Base-by-base conservation (phyloP, 768 basidiomycete species). In the Solioccasus polychromus region DNA sequence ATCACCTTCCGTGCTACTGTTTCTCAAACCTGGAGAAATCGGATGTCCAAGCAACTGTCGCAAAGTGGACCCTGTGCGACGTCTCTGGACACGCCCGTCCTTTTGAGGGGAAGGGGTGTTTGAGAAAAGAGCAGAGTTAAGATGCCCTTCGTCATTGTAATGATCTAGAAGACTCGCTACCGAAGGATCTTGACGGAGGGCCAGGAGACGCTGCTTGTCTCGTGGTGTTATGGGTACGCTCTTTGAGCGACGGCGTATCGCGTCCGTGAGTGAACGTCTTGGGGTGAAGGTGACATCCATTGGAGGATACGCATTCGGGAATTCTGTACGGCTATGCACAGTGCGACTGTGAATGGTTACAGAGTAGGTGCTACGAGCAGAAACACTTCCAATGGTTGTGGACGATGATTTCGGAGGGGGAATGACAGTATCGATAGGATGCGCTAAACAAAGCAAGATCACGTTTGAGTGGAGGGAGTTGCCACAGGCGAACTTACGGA, bases 151-250 rank as follows among this genome's bases (percentile, higher is more conserved):
- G 4, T 85, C 79, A 54, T 89, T 87, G 53, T 89, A 91, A 51
- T 88, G 69, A 44, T 80, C 74, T 28, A 90, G 67, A 19, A 91
- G 68, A 53, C 83, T 89, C 12, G 75, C 83, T 23, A 91, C 85
- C 18, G 88, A 90, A 3, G 88, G 87, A 50, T 91, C 87, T 22
- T 82, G 80, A 35, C 82, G 82, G 36, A 91, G 72, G 18, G 76
- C 68, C 11, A 77, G 64, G 9, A 85, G 68, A 23, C 84, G 78
- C 48, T 69, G 78, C 68, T 63, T 69, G 51, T 77, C 76, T 30
- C 71, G 68, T 46, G 61, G 74, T 26, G 67, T 73, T 62, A 64
- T 63, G 24, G 67, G 76, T 24, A 50, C 60, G 51, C 61, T 67
- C 52, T 67, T 52, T 48, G 59, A 54, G 43, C 67, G 59, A 40